These are phyloP conservation scores for Dipodascopsis uninucleata DNA, from an alignment of 805 yeast genomes.

Conservation along the genomic window DNA sequence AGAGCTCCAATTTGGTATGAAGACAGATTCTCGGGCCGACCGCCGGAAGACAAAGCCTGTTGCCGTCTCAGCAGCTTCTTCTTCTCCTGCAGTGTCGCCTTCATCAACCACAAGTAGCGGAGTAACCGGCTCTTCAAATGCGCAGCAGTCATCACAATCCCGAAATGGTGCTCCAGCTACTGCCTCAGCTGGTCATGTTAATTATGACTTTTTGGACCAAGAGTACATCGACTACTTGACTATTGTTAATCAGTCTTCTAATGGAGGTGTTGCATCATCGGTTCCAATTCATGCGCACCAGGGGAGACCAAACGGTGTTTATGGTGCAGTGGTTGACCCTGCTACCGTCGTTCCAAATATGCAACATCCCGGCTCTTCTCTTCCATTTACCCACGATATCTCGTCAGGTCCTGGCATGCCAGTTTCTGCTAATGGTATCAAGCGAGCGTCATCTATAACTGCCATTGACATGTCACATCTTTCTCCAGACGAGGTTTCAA, in stretches of 20 bases:
- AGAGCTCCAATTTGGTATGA: conserved; percentile 7
- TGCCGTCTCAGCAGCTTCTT: neutral
- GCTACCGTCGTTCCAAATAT: neutral
- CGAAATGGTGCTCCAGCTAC: conserved; percentile 2
- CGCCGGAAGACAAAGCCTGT: conserved; percentile 5
- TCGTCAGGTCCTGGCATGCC: conserved; percentile 2
- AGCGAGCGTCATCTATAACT: conserved; percentile 27
- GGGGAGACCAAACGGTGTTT: too few relatives aligned
- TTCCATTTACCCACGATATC: conserved; percentile 4
- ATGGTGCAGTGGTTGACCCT: neutral
- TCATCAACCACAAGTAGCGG: too few relatives aligned
- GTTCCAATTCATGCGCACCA: too few relatives aligned
- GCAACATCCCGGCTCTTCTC: neutral
- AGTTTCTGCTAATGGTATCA: conserved; percentile 14
- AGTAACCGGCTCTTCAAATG: neutral
- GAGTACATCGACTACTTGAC: conserved; percentile 14
- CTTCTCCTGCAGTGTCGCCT: neutral
- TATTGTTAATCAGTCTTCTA: too few relatives aligned
- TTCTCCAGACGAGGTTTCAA: conserved; percentile 25
- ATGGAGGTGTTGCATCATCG: too few relatives aligned
- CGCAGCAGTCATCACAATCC: conserved; percentile 3
- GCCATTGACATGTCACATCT: neutral
- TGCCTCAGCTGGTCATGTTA: conserved; percentile 2
- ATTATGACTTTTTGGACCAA: conserved; percentile 19
- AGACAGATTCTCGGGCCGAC: conserved; percentile 1